A percentile compares a stretch with the other conserved stretches of the same genome.
Evolutionary conservation across 805 yeast species (phyloP).

Genomic region (Saturnispora sanitii): DNA sequence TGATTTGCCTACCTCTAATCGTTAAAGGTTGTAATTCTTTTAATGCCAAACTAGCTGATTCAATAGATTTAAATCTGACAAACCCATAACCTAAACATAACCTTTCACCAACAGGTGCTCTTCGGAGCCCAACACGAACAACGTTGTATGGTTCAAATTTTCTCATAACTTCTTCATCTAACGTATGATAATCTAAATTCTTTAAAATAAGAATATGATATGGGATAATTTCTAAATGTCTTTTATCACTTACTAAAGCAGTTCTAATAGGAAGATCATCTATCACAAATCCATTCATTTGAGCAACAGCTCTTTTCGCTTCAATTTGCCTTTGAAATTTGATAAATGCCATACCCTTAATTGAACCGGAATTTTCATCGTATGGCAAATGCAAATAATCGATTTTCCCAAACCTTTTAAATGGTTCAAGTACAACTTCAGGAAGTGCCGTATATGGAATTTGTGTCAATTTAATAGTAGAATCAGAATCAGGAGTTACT

Average conservation of each 20-base stretch:
- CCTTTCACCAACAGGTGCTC: slow-evolving; percentile 21
- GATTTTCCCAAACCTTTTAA: slow-evolving; percentile 20
- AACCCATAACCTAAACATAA: slow-evolving; percentile 47
- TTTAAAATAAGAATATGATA: slow-evolving; percentile 22
- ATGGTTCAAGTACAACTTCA: slow-evolving; percentile 18
- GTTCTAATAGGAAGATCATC: slow-evolving; percentile 21
- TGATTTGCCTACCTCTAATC: slow-evolving; percentile 38
- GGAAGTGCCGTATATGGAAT: slow-evolving; percentile 18
- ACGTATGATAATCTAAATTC: slow-evolving; percentile 21
- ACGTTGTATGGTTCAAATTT: slow-evolving; percentile 22
- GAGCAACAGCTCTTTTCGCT: slow-evolving; percentile 21
- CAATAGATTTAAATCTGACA: slow-evolving; percentile 40
- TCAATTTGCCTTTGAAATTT: slow-evolving; percentile 15
- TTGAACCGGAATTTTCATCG: slow-evolving; percentile 12
- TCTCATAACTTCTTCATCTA: slow-evolving; percentile 21
- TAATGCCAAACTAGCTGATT: slow-evolving; percentile 39
- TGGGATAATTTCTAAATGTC: neutral
- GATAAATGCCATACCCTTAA: slow-evolving; percentile 21
- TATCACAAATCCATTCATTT: slow-evolving; percentile 26
- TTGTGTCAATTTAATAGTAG: slow-evolving; percentile 10
- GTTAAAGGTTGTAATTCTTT: slow-evolving; percentile 30
- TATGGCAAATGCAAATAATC: slow-evolving; percentile 12
- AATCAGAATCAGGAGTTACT: neutral
- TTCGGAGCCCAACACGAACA: slow-evolving; percentile 21
- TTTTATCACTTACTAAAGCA: slow-evolving; percentile 14